Base-by-base conservation (phyloP, 768 basidiomycete genomes). In the Steccherinum ochraceum region DNA sequence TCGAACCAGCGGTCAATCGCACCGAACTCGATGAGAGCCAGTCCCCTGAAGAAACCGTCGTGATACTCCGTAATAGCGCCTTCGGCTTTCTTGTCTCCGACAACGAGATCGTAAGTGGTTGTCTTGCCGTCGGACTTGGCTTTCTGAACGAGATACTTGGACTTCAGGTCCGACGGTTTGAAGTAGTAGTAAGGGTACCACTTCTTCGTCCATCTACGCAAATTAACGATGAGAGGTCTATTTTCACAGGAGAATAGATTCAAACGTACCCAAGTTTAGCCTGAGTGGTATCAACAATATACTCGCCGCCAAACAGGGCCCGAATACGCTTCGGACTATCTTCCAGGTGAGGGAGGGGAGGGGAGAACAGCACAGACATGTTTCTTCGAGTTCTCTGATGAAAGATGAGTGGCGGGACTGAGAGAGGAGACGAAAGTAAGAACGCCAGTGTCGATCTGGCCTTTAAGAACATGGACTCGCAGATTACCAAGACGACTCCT, bases 1-100 rank as follows among this genome's bases (percentile, higher is more conserved):
- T 85, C 83, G 47, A 84, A 81, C 83, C 84, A 85, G 2, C 74
- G 73, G 54, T 83, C 82, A 58, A 75, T 73, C 16, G 72, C 72
- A 12, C 64, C 63, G 48, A 81, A 83, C 12, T 61, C 60, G 52
- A 86, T 60, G 44, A 72, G 77, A 30, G 78, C 65, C 24, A 83
- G 67, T 4, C 76, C 77, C 20, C 65, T 65, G 12, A 82, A 60
- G 46, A 70, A 60, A 40, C 71, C 66, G 54, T 67, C 57, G 13
- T 59, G 65, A 43, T 64, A 69, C 52, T 67, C 58, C 24, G 62
- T 69, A n/a, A 70, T 67, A 1, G 76, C 77, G 2, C 56, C 67
- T 12, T 67, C 60, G 3, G 73, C 76, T 19, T 62, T 63, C 20
- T 63, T 65, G 23, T 66, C 59, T 0, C 68, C 74, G 2, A 79